phyloP scores from a whole-genome alignment of 805 yeast genomes.

The Brettanomyces sp. region DNA sequence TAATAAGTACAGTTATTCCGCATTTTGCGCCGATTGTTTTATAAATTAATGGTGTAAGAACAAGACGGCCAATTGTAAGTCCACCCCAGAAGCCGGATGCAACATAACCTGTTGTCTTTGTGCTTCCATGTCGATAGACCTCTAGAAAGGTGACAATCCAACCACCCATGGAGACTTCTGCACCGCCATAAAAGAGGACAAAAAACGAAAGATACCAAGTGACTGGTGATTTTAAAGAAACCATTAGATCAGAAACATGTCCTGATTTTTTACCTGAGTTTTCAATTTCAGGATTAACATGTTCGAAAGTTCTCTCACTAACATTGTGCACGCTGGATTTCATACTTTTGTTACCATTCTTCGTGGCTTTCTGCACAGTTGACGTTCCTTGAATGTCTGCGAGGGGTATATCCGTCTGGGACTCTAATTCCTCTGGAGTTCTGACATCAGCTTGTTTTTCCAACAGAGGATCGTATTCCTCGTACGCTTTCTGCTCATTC shows the following conservation, averaged over 20 bases:
- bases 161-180: conserved; percentile 61
- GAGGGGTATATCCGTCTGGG: background rate
- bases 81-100: conserved; percentile 71
- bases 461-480: conserved; percentile 17
- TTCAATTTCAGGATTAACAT: background rate
- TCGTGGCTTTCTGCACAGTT: background rate
- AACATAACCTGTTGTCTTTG: conserved; percentile 45
- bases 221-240: conserved; percentile 30
- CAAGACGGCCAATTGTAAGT: conserved; percentile 54
- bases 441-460: background rate
- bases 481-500: conserved; percentile 32
- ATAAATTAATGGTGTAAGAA: conserved; percentile 33
- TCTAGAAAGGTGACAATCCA: conserved; percentile 61
- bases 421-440: background rate
- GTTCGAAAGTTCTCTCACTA: background rate
- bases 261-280: background rate
- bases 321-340: background rate
- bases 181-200: conserved; percentile 57
- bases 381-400: background rate
- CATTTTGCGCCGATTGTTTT: conserved; percentile 35
- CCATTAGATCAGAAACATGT: conserved; percentile 15
- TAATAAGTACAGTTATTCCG: conserved; percentile 28
- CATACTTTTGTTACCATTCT: background rate
- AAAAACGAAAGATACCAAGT: conserved; percentile 44
- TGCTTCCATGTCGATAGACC: conserved; percentile 42